Base-by-base conservation (phyloP, 495 filamentous ascomycete genomes). In the Trichoderma reesei region DNA sequence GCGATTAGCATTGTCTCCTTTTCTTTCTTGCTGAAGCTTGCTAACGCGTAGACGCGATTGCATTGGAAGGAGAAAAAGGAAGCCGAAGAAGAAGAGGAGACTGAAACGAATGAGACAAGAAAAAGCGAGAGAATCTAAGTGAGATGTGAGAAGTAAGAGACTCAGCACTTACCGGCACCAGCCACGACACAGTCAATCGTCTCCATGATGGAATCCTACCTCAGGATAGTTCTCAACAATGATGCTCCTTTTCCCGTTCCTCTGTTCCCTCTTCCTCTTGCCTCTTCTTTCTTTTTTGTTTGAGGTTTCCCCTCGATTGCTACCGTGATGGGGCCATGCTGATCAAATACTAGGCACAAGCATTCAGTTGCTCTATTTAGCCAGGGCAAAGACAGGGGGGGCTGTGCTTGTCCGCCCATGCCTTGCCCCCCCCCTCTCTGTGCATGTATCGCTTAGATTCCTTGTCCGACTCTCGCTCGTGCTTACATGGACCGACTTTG, bases 141-240 rank as follows among this genome's bases (percentile, higher is more conserved):
- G 26, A 33, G 51, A 56, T 1, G 13, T 33, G 20, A 14, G 51
- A 34, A 48, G 38, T 26, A 26, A 48, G 26, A 54, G n/a, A 60
- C 33, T 38, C 20, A 18, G 14, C 16, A 67, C 75, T 68, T 70
- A 76, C 78, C 78, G 63, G 78, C 75, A 39, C 78, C 78, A 42
- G 79, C 70, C 36, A 80, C 75, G 42, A 76, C 76, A 54, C 77
- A 72, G 64, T 80, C 76, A 7, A 77, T 41, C 31, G 72, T 68
- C 60, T 79, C 76, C 77, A 80, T 79, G 3, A 3, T 67, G 44
- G n/a, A n/a, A 65, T 26, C 16, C 20, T 26, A 11, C 65, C 8
- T 11, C 16, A 42, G 61, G 20, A 18, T 9, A 56, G 10, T 56
- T 10, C 20, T 31, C 10, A 10, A 31, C 26, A 18, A 48, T 13